Percentiles rank a stretch among this genome's conserved stretches.
These are phyloP conservation scores for Cicer judaicum DNA, from an alignment of 306 rosid genomes.

Conservation along the genomic window DNA sequence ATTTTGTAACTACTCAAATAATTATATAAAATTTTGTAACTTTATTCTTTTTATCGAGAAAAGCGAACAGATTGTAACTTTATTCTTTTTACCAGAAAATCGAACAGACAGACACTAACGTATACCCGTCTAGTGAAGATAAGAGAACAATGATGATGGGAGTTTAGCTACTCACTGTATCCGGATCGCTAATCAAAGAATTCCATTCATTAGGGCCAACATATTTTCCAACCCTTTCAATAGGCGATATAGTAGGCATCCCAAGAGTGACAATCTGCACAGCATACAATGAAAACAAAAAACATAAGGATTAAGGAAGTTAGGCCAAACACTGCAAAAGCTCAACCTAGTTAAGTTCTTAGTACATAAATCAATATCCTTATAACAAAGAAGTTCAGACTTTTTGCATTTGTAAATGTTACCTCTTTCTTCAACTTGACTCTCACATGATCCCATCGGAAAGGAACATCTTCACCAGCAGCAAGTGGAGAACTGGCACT, in stretches of 20 bases:
- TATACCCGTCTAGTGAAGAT: neutral
- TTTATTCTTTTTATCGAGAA: too few species aligned
- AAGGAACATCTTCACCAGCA: slow-evolving; percentile 89
- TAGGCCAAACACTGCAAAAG: slow-evolving; percentile 9
- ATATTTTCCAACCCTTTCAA: slow-evolving; percentile 80
- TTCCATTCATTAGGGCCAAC: slow-evolving; percentile 87
- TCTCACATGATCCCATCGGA: slow-evolving; percentile 97
- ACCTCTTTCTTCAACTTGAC: slow-evolving; percentile 98
- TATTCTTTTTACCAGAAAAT: too few species aligned
- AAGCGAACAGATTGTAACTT: too few species aligned
- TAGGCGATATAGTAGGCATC: slow-evolving; percentile 81
- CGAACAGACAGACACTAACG: too few species aligned
- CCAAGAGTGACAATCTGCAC: slow-evolving; percentile 95
- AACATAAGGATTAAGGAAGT: slow-evolving; percentile 22
- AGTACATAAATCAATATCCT: slow-evolving; percentile 4
- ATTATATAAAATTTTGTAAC: too few species aligned
- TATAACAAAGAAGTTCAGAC: slow-evolving; percentile 25
- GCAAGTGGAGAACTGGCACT: slow-evolving; percentile 84
- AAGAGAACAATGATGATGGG: slow-evolving; percentile 13
- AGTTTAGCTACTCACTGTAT: slow-evolving; percentile 61
- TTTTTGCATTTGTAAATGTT: neutral
- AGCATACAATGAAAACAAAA: slow-evolving; percentile 11
- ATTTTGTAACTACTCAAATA: too few species aligned
- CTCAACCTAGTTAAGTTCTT: neutral
- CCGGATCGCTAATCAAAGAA: slow-evolving; percentile 74